Evolutionary conservation across 1,139 yeast genomes (phyloP).

Genomic region (Saccharomycopsis crataegensis): DNA sequence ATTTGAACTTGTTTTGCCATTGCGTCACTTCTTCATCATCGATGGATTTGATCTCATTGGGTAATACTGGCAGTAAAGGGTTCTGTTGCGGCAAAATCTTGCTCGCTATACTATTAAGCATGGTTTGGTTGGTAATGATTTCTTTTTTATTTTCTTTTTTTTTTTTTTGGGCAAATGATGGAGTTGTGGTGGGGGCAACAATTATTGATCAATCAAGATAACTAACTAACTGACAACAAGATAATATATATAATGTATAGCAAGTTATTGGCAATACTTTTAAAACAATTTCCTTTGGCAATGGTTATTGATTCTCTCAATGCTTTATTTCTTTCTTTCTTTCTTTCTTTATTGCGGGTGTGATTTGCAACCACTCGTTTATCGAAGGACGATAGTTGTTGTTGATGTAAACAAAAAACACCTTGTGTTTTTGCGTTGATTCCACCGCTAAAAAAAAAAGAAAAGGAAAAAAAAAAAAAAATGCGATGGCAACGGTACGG

Average conservation of each 20-base stretch:
- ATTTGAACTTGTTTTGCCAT: constrained; percentile 11
- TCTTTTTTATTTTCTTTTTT: neutral
- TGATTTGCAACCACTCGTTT: too few relatives aligned
- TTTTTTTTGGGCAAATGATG: neutral
- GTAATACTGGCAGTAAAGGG: constrained; percentile 1
- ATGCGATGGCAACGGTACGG: too few relatives aligned
- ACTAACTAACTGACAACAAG: neutral
- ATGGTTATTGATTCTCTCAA: neutral
- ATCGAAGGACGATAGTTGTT: too few relatives aligned
- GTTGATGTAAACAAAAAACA: too few relatives aligned
- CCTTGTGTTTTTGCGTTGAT: too few relatives aligned
- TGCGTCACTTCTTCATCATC: constrained; percentile 9
- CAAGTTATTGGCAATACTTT: too few relatives aligned
- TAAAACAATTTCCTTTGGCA: neutral
- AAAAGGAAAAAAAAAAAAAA: too few relatives aligned
- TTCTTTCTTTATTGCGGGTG: too few relatives aligned
- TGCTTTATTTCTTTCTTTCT: neutral
- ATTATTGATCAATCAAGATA: neutral
- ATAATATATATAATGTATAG: too few relatives aligned
- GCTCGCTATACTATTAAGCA: constrained; percentile 15
- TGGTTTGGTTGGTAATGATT: neutral
- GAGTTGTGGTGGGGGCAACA: neutral
- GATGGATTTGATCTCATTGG: constrained; percentile 5
- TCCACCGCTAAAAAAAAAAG: too few relatives aligned
- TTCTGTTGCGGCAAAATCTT: constrained; percentile 9